phyloP scores from a whole-genome alignment of 306 rosid species.

The Cicer bijugum region DNA sequence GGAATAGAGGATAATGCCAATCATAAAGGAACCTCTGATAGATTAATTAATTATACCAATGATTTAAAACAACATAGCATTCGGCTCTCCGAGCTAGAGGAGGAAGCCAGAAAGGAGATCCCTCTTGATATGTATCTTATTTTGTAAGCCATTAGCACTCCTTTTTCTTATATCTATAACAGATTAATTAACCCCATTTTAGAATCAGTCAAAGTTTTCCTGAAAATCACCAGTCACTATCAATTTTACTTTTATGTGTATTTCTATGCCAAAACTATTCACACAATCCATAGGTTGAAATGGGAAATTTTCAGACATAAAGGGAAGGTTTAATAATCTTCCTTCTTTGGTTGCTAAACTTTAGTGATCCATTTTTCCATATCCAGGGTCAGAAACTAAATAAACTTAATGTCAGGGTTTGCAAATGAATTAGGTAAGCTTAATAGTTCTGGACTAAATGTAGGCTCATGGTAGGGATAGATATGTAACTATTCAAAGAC shows the following conservation, averaged over 20 bases:
- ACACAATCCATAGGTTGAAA: slow-evolving; percentile 17
- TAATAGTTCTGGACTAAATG: slow-evolving; percentile 16
- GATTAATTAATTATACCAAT: slow-evolving; percentile 57
- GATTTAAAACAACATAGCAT: slow-evolving; percentile 82
- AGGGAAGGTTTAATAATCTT: slow-evolving; percentile 14
- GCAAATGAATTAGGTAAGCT: slow-evolving; percentile 18
- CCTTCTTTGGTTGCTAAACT: slow-evolving; percentile 8
- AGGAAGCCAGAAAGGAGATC: slow-evolving; percentile 81
- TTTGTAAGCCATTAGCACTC: slow-evolving; percentile 60
- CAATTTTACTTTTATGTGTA: slow-evolving; percentile 29
- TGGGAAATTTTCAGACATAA: slow-evolving; percentile 17
- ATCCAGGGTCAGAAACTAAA: slow-evolving; percentile 18
- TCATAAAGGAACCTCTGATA: slow-evolving; percentile 64
- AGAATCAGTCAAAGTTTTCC: slow-evolving; percentile 13
- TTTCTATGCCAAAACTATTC: slow-evolving; percentile 24
- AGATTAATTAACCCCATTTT: slow-evolving; percentile 25
- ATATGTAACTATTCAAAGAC: background rate
- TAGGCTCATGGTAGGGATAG: slow-evolving; percentile 3
- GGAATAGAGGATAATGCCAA: slow-evolving; percentile 60
- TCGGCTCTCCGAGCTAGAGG: slow-evolving; percentile 77
- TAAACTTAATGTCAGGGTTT: slow-evolving; percentile 26
- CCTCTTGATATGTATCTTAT: slow-evolving; percentile 94
- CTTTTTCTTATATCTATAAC: slow-evolving; percentile 36
- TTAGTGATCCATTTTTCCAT: slow-evolving; percentile 18
- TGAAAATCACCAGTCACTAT: background rate